Evolutionary conservation across 108 stramenopile genomes (phyloP), one percentile per base, ranked within the genome.

Genomic region (Cyclotella cryptica): DNA sequence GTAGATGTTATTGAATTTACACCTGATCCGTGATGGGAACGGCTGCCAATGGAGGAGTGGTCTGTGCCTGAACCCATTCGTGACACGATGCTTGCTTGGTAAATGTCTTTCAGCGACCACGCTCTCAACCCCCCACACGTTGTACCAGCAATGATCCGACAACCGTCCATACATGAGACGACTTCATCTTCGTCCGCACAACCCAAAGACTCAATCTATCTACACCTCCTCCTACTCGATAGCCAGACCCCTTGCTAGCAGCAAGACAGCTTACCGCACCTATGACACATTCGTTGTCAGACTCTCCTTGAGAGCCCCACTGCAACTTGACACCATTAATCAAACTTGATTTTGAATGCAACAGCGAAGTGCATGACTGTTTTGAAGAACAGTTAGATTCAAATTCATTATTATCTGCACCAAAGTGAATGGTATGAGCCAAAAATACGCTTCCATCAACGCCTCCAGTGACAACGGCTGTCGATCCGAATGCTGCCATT

Each of bases 361-460:
- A 22, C 5, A 45, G 57, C 17, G 35, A 78, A 54, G 68, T n/a
- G 22, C 52, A 55, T 21, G 43, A 57, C 66, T 59, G 19, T 18
- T 14, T 42, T 35, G 71, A 54, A 4, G 45, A 29, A 42, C 71
- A 53, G 7, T 49, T 46, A 7, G 66, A 68, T 44, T 69, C 80
- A 43, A 46, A 61, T 27, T 72, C 64, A 60, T 24, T 72, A 14
- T 52, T 71, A 51, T 73, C 79, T 27, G 66, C 61, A 19, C 69
- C 76, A 58, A 85, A 78, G n/a, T 68, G 84, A 49, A 72, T 81
- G 68, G 87, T 92, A 61, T 86, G 88, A 49, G 94, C 94, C n/a
- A 96, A 68, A 69, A 93, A 95, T 17, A 96, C 86, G 30, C 92
- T 85, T 18, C 94, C 94, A 81, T 96, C 94, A 22, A 96, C 72